phyloP scores from a whole-genome alignment of 2,329 filamentous ascomycete genomes.

The Sphaceloma murrayae region DNA sequence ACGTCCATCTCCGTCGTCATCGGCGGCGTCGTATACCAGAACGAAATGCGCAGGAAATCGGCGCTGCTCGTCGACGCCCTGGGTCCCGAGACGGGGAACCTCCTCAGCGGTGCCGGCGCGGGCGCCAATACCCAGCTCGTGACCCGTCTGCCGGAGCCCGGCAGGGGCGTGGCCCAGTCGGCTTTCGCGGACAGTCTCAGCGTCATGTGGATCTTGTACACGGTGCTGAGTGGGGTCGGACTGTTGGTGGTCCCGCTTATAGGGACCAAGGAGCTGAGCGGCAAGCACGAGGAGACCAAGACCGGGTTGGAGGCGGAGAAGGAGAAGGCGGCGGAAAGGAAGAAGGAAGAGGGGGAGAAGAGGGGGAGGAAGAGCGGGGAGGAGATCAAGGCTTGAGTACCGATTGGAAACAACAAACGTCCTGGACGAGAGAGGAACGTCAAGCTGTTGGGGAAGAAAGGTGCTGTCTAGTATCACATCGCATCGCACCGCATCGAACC shows the following conservation, averaged over 20 bases:
- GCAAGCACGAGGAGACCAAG: constrained; percentile 40
- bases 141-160: constrained; percentile 39
- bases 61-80: constrained; percentile 42
- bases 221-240: constrained; percentile 33
- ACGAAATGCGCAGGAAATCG: constrained; percentile 53
- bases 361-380: constrained; percentile 13
- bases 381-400: not conserved
- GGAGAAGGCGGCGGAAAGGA: constrained; percentile 30
- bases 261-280: constrained; percentile 33
- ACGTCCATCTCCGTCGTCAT: constrained; percentile 59
- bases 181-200: constrained; percentile 37
- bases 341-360: constrained; percentile 23
- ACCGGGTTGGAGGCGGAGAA: constrained; percentile 38
- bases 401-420: too few relatives aligned
- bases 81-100: constrained; percentile 40
- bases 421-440: too few relatives aligned
- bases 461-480: too few relatives aligned
- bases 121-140: constrained; percentile 53
- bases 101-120: constrained; percentile 51
- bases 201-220: constrained; percentile 44
- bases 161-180: constrained; percentile 35
- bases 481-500: too few relatives aligned
- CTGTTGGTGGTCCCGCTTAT: constrained; percentile 34
- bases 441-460: too few relatives aligned
- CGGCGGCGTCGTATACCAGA: constrained; percentile 66